phyloP scores from a whole-genome alignment of 169 alveolate genomes.

The Plasmodium ovale region DNA sequence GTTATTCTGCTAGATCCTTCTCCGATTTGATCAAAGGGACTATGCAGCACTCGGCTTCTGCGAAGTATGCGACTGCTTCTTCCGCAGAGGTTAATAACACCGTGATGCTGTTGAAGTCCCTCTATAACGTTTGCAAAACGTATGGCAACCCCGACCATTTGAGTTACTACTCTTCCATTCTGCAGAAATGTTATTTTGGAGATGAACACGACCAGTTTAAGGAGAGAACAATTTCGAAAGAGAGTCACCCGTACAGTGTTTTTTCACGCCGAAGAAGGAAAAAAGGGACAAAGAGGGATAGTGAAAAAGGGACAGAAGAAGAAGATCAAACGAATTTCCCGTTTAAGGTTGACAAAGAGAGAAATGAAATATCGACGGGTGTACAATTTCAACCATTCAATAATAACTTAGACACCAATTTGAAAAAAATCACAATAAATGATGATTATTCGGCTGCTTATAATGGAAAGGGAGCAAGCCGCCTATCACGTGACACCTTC shows the following conservation, averaged over 20 bases:
- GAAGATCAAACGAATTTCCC: neutral
- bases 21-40: neutral
- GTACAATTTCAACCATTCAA: neutral
- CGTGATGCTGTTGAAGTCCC: constrained; percentile 9
- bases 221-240: neutral
- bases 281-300: neutral
- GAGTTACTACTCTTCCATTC: neutral
- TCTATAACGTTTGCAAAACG: constrained; percentile 20
- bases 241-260: too few relatives aligned
- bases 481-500: neutral
- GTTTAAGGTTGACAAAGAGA: too few relatives aligned
- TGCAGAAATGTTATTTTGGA: neutral
- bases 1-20: constrained; percentile 3
- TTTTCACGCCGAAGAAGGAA: neutral
- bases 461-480: neutral
- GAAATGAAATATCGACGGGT: neutral
- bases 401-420: constrained; percentile 6
- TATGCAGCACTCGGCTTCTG: neutral
- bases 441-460: neutral
- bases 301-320: too few relatives aligned
- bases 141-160: neutral
- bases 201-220: neutral
- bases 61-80: too few relatives aligned
- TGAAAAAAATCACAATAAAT: constrained; percentile 16
- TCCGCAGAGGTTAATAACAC: neutral